Conservation (phyloP, 768 basidiomycete genomes). For the Boletus coccyginus region DNA sequence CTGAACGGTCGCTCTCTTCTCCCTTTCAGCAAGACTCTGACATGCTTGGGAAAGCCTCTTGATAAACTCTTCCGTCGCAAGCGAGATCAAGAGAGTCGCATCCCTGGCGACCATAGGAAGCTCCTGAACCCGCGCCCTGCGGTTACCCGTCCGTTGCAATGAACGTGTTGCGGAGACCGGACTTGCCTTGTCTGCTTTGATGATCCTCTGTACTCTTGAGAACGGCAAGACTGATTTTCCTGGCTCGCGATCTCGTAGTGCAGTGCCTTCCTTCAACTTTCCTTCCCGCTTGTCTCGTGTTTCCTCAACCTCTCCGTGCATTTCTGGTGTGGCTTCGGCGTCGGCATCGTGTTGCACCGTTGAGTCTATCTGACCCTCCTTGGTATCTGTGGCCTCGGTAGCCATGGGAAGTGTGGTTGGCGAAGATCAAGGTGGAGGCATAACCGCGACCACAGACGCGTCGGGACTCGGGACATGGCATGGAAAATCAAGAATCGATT, state of each 20-base stretch:
- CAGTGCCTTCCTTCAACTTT: slow-evolving; percentile 17
- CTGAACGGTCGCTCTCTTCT: slow-evolving; percentile 73
- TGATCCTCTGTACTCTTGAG: slow-evolving; percentile 75
- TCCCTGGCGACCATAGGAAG: slow-evolving; percentile 75
- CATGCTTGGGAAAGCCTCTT: slow-evolving; percentile 68
- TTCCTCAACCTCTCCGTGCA: slow-evolving; percentile 6
- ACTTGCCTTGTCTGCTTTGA: slow-evolving; percentile 80
- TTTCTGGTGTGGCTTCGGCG: slow-evolving; percentile 7
- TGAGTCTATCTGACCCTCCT: slow-evolving; percentile 8
- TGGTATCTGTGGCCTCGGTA: slow-evolving; percentile 6
- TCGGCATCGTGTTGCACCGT: slow-evolving; percentile 7
- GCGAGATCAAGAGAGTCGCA: slow-evolving; percentile 72
- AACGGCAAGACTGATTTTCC: slow-evolving; percentile 79
- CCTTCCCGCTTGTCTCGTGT: slow-evolving; percentile 12
- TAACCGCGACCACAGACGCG: slow-evolving; percentile 4
- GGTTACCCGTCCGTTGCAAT: not conserved
- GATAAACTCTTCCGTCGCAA: slow-evolving; percentile 89
- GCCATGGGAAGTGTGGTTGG: slow-evolving; percentile 9
- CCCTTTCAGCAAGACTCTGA: slow-evolving; percentile 66
- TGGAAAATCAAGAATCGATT: not conserved
- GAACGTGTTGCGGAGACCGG: not conserved
- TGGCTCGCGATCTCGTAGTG: slow-evolving; percentile 34
- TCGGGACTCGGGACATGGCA: not conserved
- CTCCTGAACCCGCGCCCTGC: slow-evolving; percentile 45
- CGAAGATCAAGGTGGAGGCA: not conserved